Conservation (phyloP, 2,329 filamentous ascomycete genomes). For the Lecanicillium sp. region DNA sequence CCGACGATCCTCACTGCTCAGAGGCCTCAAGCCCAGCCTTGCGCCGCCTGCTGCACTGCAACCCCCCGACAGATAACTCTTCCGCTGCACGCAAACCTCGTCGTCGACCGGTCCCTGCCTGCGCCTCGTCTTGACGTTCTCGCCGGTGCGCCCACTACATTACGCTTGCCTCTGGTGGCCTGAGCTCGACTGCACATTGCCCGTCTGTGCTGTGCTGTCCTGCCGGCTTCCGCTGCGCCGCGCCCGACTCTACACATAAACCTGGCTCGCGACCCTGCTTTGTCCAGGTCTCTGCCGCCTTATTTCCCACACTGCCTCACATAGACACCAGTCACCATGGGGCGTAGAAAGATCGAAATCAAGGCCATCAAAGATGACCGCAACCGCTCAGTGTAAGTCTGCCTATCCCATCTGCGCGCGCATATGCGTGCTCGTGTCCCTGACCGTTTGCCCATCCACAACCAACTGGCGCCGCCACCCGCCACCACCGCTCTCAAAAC, state of each 20-base stretch:
- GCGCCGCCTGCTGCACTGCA: conserved; percentile 6
- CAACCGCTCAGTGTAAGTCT: conserved; percentile 89
- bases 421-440: not conserved
- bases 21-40: not conserved
- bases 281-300: not conserved
- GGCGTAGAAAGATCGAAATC: conserved; percentile 98
- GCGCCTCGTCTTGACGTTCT: not conserved
- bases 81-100: too few species aligned
- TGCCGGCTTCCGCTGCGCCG: not conserved
- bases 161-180: not conserved
- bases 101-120: not conserved
- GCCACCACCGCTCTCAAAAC: not conserved
- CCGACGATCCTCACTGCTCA: too few species aligned
- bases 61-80: too few species aligned
- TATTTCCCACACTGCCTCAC: conserved; percentile 2
- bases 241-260: not conserved
- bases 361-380: conserved; percentile 98
- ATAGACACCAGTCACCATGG: conserved; percentile 53
- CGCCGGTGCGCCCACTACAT: not conserved
- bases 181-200: not conserved
- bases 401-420: not conserved
- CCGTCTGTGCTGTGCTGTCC: not conserved
- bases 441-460: not conserved
- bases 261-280: not conserved
- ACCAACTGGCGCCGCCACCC: not conserved